phyloP scores from a whole-genome alignment of 306 rosid genomes.

The Carpinus viminea region DNA sequence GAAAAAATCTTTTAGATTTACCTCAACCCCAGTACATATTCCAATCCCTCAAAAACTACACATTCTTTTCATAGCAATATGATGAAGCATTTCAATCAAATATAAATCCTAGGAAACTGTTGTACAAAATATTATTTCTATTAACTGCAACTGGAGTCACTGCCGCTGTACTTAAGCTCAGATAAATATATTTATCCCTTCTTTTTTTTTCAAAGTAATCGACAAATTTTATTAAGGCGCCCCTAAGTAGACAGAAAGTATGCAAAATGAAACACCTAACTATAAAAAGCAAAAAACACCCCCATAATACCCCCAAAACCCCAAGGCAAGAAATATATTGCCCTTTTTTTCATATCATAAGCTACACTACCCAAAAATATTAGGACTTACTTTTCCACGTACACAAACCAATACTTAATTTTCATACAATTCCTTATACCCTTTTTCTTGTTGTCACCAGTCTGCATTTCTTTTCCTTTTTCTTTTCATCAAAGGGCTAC shows the following conservation, averaged over 20 bases:
- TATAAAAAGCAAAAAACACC: no score
- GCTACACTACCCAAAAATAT: background rate
- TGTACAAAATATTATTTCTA: background rate
- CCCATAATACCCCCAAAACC: no score
- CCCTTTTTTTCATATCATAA: background rate
- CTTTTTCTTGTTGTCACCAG: no score
- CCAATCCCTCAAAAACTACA: background rate
- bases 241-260: no score
- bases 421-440: background rate
- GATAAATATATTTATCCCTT: background rate
- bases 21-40: no score
- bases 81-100: background rate
- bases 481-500: no score
- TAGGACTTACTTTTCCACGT: background rate
- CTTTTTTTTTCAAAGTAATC: background rate
- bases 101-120: background rate
- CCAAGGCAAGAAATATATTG: no score
- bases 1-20: no score
- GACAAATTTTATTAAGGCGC: no score
- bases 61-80: background rate
- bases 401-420: background rate
- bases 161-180: background rate
- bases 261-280: no score
- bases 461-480: no score
- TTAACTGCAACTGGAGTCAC: background rate